Evolutionary conservation across 768 basidiomycete genomes (phyloP), one percentile per base, ranked within the genome.

Genomic region (Russula emetica): DNA sequence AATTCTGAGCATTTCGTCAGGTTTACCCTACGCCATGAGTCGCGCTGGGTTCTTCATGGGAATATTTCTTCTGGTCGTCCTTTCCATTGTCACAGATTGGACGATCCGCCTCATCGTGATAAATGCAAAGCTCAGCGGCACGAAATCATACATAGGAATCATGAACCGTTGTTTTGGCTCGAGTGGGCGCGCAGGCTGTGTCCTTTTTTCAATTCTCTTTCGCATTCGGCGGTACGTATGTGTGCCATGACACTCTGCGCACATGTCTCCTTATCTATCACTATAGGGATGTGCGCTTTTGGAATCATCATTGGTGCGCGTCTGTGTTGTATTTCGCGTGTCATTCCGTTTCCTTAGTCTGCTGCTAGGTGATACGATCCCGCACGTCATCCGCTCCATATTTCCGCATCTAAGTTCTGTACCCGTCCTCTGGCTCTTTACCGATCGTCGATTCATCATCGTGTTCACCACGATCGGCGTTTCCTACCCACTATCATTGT

Each of bases 171-270:
- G 92, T 74, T 99, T 95, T 74, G 97, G 97, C 8, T 74, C 83
- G 14, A 87, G 86, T 58, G 97, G 97, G n/a, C 84, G 93, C 57
- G 92, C 92, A 2, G 92, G 92, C 92, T 0, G 92, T 97, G 20
- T 96, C 95, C 0, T 88, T 98, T 74, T 98, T 99, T 72, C 97
- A 98, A 73, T 98, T 99, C 72, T 80, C 94, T 4, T 98, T 99
- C 72, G 97, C 97, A 9, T 97, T 97, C 68, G 97, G 97, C 70
- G 95, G 94, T 87, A 70, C 58, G 83, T 59, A 4, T 53, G 44
- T 74, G 32, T 34, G 5, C 54, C 13, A 55, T 24, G 38, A 26
- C 49, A 7, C 22, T 24, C 52, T 62, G 18, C 22, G 22, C 22
- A 10, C 45, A 52, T 3, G 9, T 16, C 8, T 55, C 36, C 28